A percentile compares a stretch with the other conserved stretches of the same genome.
These are phyloP conservation scores for Neonectria coccinea DNA, from an alignment of 2,329 filamentous ascomycete genomes.

Conservation along the genomic window DNA sequence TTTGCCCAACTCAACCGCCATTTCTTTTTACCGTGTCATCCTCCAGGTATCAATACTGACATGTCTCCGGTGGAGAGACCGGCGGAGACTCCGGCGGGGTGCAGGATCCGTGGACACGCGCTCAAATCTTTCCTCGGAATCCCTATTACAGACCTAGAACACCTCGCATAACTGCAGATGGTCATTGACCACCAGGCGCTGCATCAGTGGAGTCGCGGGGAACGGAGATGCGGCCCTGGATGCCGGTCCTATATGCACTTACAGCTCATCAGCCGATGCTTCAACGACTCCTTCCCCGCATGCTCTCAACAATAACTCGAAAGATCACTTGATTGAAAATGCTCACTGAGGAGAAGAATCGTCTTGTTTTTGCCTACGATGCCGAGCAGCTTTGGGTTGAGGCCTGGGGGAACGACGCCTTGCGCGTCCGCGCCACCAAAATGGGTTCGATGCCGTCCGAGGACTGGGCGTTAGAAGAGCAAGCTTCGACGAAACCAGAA, in stretches of 20 bases:
- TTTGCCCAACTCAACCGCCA: no score
- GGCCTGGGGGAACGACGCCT: constrained; percentile 59
- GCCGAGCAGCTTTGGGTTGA: constrained; percentile 62
- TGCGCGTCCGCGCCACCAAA: constrained; percentile 61
- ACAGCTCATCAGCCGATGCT: not conserved
- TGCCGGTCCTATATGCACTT: constrained; percentile 5
- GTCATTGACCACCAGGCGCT: constrained; percentile 5
- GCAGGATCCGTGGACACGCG: not conserved
- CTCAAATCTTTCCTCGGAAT: not conserved
- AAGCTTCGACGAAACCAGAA: not conserved
- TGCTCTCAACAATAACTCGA: not conserved
- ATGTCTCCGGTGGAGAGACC: constrained; percentile 5
- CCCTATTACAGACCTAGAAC: not conserved
- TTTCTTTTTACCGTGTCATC: not conserved
- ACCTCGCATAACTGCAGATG: not conserved
- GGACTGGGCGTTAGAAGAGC: constrained; percentile 20
- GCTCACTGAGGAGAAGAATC: constrained; percentile 20
- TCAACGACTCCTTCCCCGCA: constrained; percentile 1
- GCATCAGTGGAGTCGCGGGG: constrained; percentile 13
- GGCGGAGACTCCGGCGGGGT: not conserved
- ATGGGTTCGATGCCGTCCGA: constrained; percentile 47
- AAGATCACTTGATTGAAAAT: not conserved
- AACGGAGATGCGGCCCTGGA: constrained; percentile 13
- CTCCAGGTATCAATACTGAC: not conserved
- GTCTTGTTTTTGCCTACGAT: constrained; percentile 49